Evolutionary conservation across 352 stramenopile species (phyloP).

Genomic region (Phytophthora quininea): DNA sequence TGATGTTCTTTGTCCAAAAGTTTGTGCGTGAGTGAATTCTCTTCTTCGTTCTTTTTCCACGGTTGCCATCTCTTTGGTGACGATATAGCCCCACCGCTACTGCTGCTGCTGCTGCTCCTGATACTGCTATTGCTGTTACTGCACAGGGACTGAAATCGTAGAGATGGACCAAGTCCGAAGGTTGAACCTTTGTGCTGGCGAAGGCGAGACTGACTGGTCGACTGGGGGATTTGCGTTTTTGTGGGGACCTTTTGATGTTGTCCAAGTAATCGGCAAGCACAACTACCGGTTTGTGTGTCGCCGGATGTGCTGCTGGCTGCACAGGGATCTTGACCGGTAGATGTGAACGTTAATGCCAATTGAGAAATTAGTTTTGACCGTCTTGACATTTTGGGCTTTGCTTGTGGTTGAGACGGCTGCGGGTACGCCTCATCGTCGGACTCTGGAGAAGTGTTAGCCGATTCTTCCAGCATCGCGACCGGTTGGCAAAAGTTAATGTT

Average conservation of each 20-base stretch:
- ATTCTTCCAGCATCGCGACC: slow-evolving; percentile 45
- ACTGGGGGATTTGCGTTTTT: slow-evolving; percentile 10
- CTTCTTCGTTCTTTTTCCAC: slow-evolving; percentile 11
- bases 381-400: slow-evolving; percentile 21
- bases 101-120: slow-evolving; percentile 7
- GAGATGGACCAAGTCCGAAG: slow-evolving; percentile 4
- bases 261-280: slow-evolving; percentile 30
- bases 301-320: slow-evolving; percentile 1
- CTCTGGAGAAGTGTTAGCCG: slow-evolving; percentile 22
- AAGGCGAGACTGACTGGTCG: background rate
- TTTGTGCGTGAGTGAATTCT: slow-evolving; percentile 30
- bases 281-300: slow-evolving; percentile 4
- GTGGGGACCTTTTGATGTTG: slow-evolving; percentile 11
- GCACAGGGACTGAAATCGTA: slow-evolving; percentile 17
- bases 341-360: slow-evolving; percentile 33
- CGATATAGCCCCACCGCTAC: background rate
- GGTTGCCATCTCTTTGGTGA: slow-evolving; percentile 27
- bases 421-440: slow-evolving; percentile 29
- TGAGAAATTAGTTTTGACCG: slow-evolving; percentile 31
- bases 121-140: slow-evolving; percentile 28
- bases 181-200: slow-evolving; percentile 14
- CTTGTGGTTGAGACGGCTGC: background rate
- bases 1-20: slow-evolving; percentile 36
- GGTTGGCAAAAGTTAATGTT: slow-evolving; percentile 52
- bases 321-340: slow-evolving; percentile 14